Conservation (phyloP, 495 filamentous ascomycete species). For the Aspergillus campestris region DNA sequence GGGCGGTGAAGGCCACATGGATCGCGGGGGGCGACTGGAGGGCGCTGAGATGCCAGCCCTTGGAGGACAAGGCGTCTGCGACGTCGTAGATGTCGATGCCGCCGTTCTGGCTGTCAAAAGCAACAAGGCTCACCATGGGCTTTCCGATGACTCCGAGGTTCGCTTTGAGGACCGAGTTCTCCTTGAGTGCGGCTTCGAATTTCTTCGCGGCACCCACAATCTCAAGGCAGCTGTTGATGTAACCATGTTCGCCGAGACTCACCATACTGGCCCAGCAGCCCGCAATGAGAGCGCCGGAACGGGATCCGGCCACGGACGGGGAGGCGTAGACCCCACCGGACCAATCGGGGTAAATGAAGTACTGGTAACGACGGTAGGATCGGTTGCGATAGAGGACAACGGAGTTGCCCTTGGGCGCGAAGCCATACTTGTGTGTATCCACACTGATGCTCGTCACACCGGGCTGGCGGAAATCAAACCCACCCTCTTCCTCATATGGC, state of each 20-base stretch:
- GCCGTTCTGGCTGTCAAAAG: slow-evolving; percentile 62
- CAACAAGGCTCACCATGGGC: slow-evolving; percentile 82
- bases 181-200: slow-evolving; percentile 66
- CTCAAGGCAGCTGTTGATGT: slow-evolving; percentile 71
- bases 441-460: slow-evolving; percentile 93
- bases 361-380: slow-evolving; percentile 74
- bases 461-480: slow-evolving; percentile 88
- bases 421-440: slow-evolving; percentile 98
- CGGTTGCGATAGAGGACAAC: slow-evolving; percentile 82
- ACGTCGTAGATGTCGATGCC: slow-evolving; percentile 80
- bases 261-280: slow-evolving; percentile 90
- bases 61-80: slow-evolving; percentile 69
- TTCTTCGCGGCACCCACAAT: slow-evolving; percentile 85
- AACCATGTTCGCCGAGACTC: slow-evolving; percentile 80
- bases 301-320: slow-evolving; percentile 79
- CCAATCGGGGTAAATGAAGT: slow-evolving; percentile 95
- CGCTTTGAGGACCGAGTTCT: slow-evolving; percentile 51
- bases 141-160: slow-evolving; percentile 77
- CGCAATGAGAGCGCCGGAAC: slow-evolving; percentile 88
- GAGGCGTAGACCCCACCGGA: slow-evolving; percentile 93
- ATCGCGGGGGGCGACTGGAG: slow-evolving; percentile 89
- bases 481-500: slow-evolving; percentile 53
- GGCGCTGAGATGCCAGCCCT: slow-evolving; percentile 94
- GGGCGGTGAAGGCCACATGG: slow-evolving; percentile 90
- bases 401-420: slow-evolving; percentile 93